Evolutionary conservation across 257 asterid species (phyloP).

Genomic region (Anisodus tanguticus): DNA sequence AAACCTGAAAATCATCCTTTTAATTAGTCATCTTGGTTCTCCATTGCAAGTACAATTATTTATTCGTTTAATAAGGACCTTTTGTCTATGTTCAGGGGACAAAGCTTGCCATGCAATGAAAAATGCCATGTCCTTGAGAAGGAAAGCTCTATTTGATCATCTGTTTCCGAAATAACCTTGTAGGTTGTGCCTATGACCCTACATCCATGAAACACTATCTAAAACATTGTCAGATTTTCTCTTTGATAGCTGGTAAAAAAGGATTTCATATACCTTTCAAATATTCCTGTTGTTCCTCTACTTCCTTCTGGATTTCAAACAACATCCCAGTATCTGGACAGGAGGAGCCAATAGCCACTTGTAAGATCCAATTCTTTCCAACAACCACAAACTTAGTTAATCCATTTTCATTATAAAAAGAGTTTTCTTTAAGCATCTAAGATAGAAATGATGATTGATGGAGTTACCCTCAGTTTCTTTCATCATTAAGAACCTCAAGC

Average conservation of each 20-base stretch:
- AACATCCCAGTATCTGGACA: constrained; percentile 67
- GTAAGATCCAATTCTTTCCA: too few relatives aligned
- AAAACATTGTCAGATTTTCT: not conserved
- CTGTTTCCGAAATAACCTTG: constrained; percentile 57
- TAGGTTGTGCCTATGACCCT: constrained; percentile 70
- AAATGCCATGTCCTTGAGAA: constrained; percentile 83
- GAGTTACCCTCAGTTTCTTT: too few relatives aligned
- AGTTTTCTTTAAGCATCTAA: too few relatives aligned
- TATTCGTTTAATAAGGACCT: constrained; percentile 44
- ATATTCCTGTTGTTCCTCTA: constrained; percentile 51
- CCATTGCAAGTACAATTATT: too few relatives aligned
- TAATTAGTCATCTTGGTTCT: constrained; percentile 16
- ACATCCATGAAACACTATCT: not conserved
- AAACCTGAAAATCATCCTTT: constrained; percentile 53
- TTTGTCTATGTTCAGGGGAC: constrained; percentile 70
- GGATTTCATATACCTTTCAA: constrained; percentile 44
- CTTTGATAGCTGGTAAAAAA: not conserved
- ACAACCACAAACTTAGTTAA: too few relatives aligned
- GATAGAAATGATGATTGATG: too few relatives aligned
- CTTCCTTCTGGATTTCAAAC: constrained; percentile 54
- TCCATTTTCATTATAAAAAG: too few relatives aligned
- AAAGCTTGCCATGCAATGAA: constrained; percentile 61
- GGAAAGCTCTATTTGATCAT: constrained; percentile 73
- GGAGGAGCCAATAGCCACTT: too few relatives aligned
- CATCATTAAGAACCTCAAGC: too few relatives aligned